These are phyloP conservation scores for Didymella exigua DNA, from an alignment of 2,329 filamentous ascomycete species.

Conservation along the genomic window DNA sequence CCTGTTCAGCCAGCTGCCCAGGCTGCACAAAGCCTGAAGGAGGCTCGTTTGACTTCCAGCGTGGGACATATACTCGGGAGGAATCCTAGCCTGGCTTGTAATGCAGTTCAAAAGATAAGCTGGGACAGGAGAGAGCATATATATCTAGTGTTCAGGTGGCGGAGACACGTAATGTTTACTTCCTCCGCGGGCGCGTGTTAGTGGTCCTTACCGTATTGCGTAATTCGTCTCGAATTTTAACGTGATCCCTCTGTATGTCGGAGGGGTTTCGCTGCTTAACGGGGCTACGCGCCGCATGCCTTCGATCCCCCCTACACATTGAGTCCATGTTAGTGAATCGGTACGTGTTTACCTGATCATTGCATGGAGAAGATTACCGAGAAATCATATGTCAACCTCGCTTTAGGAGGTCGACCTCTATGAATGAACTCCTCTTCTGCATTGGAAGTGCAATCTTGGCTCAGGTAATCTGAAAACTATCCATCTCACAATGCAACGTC, in stretches of 20 bases:
- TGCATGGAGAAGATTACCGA: neutral
- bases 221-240: constrained; percentile 14
- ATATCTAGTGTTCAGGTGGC: neutral
- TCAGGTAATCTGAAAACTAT: constrained; percentile 12
- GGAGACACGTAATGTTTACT: neutral
- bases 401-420: neutral
- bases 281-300: neutral
- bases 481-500: constrained; percentile 15
- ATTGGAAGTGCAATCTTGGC: constrained; percentile 3
- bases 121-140: neutral
- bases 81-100: neutral
- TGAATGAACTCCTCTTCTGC: neutral
- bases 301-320: neutral
- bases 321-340: neutral
- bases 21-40: neutral
- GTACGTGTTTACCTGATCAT: neutral
- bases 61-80: neutral
- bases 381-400: neutral
- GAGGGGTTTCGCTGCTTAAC: neutral
- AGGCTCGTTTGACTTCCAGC: neutral
- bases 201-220: neutral
- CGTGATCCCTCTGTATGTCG: neutral
- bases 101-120: neutral
- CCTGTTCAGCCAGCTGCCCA: neutral
- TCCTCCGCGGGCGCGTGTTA: neutral